Percentiles rank a stretch among this genome's conserved stretches.
Conservation (phyloP, 2,329 filamentous ascomycete species). For the Fusarium verrucosum region DNA sequence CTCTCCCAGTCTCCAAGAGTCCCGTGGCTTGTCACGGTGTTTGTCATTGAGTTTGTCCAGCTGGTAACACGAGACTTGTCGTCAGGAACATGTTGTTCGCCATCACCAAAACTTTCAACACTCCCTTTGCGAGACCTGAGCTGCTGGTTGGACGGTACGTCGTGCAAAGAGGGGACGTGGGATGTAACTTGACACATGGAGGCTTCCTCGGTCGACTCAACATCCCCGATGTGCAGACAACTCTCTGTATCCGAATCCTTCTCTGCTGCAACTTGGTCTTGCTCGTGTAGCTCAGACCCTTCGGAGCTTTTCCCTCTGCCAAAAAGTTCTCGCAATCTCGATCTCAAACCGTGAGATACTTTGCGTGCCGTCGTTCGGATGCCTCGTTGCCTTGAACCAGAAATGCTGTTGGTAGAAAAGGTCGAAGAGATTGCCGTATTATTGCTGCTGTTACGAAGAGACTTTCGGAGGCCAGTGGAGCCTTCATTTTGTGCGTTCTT, state of each 20-base stretch:
- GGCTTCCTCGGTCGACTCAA: conserved; percentile 51
- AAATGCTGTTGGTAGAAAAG: conserved; percentile 41
- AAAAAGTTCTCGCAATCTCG: conserved; percentile 63
- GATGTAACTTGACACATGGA: conserved; percentile 60
- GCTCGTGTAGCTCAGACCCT: conserved; percentile 3
- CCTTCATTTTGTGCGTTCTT: conserved; percentile 49
- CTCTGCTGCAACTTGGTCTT: conserved; percentile 10
- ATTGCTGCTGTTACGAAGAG: conserved; percentile 60
- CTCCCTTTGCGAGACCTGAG: conserved; percentile 65
- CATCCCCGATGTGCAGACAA: conserved; percentile 48
- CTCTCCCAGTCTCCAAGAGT: conserved; percentile 56
- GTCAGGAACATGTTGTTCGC: conserved; percentile 53
- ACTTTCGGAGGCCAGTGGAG: conserved; percentile 56
- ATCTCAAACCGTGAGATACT: conserved; percentile 69
- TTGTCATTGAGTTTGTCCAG: conserved; percentile 72
- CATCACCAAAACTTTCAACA: conserved; percentile 58
- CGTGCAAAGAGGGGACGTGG: conserved; percentile 61
- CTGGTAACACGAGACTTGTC: conserved; percentile 75
- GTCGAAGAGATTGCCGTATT: conserved; percentile 47
- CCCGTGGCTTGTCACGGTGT: conserved; percentile 60
- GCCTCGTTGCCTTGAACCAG: conserved; percentile 42
- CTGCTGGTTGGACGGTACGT: conserved; percentile 56
- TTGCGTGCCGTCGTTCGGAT: conserved; percentile 66
- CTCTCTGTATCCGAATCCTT: conserved; percentile 44
- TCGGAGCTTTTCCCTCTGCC: conserved; percentile 40